A percentile compares a stretch with the other conserved stretches of the same genome.
Conservation (phyloP, 495 filamentous ascomycete species). For the Penicillium tannophilum region DNA sequence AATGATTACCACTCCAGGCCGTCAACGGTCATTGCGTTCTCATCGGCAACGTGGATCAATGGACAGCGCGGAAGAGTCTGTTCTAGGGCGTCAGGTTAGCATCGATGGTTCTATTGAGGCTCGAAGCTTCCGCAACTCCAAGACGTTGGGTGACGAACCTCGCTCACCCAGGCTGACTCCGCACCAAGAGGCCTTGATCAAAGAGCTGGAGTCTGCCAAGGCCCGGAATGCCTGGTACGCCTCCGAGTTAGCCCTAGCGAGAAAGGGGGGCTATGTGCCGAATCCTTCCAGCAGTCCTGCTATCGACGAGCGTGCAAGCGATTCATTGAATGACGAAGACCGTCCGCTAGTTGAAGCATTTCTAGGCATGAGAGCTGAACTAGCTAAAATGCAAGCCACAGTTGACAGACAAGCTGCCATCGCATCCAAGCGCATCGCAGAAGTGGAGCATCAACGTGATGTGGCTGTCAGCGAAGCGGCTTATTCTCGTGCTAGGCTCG, state of each 20-base stretch:
- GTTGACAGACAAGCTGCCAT: conserved; percentile 82
- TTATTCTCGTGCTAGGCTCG: conserved; percentile 91
- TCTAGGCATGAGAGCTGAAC: conserved; percentile 82
- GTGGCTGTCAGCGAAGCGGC: conserved; percentile 88
- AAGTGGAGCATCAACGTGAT: conserved; percentile 91
- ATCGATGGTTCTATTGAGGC: conserved; percentile 49
- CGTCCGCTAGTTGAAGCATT: conserved; percentile 91
- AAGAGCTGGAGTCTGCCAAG: conserved; percentile 80
- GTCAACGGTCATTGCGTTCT: conserved; percentile 47
- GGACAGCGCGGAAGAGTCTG: conserved; percentile 49
- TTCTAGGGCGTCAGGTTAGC: conserved; percentile 44
- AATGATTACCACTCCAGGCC: conserved; percentile 42
- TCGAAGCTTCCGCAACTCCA: conserved; percentile 43
- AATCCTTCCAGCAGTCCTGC: conserved; percentile 70
- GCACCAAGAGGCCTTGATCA: conserved; percentile 60
- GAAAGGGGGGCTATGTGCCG: conserved; percentile 81
- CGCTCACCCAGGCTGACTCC: conserved; percentile 48
- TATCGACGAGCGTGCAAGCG: conserved; percentile 72
- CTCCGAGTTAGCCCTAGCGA: conserved; percentile 87
- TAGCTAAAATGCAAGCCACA: conserved; percentile 74
- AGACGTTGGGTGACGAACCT: conserved; percentile 44
- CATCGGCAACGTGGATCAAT: conserved; percentile 46
- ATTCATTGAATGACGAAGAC: conserved; percentile 86
- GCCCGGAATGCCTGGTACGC: conserved; percentile 96
- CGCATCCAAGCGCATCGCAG: conserved; percentile 86